phyloP scores from a whole-genome alignment of 352 stramenopile genomes.

The Phytopythium boreale region DNA sequence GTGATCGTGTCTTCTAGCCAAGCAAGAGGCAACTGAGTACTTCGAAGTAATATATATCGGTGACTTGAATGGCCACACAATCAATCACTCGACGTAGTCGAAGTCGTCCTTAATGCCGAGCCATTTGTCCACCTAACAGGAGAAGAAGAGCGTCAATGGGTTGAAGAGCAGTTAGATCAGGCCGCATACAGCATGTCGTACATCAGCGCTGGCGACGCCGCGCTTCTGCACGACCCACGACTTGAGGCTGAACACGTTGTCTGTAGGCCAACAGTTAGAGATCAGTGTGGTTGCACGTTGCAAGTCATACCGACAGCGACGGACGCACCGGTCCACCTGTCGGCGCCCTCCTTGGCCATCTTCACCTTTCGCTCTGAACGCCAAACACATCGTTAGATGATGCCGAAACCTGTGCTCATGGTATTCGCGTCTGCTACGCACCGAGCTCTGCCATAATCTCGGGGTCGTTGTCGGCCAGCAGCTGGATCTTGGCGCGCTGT shows the following conservation, averaged over 20 bases:
- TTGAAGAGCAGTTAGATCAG: background rate
- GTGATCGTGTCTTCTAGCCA: background rate
- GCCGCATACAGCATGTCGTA: conserved; percentile 10
- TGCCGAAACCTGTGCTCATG: background rate
- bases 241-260: conserved; percentile 82
- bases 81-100: conserved; percentile 70
- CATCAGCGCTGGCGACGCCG: conserved; percentile 55
- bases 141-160: background rate
- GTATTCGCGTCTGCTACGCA: conserved; percentile 5
- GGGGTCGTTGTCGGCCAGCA: conserved; percentile 74
- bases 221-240: conserved; percentile 83
- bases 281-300: background rate
- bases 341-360: conserved; percentile 63
- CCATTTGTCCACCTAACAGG: conserved; percentile 75
- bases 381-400: conserved; percentile 4
- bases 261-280: conserved; percentile 14
- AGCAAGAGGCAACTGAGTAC: background rate
- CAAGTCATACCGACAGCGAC: background rate
- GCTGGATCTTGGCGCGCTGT: conserved; percentile 50
- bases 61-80: background rate
- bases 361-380: conserved; percentile 45
- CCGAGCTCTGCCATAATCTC: conserved; percentile 59
- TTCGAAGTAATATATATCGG: conserved; percentile 1
- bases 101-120: conserved; percentile 85
- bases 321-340: conserved; percentile 68